Percentiles rank a stretch among this genome's conserved stretches.
These are phyloP conservation scores for Maudiozyma turicensis DNA, from an alignment of 805 yeast species.

Conservation along the genomic window DNA sequence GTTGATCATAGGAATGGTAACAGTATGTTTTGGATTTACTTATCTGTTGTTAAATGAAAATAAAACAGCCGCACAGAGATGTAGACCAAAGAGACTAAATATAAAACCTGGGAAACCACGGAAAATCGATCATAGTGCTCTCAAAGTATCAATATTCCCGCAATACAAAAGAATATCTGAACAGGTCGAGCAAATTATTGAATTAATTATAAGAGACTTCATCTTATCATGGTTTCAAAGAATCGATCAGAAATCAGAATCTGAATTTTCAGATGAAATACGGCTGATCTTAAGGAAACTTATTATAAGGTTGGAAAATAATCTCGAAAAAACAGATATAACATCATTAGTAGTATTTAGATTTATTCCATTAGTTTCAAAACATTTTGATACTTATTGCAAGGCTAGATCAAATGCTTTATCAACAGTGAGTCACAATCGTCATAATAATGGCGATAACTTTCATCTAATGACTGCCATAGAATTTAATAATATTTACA, in stretches of 20 bases:
- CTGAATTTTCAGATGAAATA: slow-evolving; percentile 34
- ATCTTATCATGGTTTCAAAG: slow-evolving; percentile 46
- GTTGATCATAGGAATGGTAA: not conserved
- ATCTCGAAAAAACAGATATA: slow-evolving; percentile 40
- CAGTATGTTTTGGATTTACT: not conserved
- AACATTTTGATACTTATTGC: slow-evolving; percentile 48
- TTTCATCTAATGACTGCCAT: slow-evolving; percentile 35
- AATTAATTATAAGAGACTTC: slow-evolving; percentile 43
- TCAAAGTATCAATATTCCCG: not conserved
- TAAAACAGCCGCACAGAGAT: not conserved
- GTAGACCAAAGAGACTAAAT: not conserved
- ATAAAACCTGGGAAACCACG: not conserved
- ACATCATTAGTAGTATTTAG: slow-evolving; percentile 48
- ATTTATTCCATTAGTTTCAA: slow-evolving; percentile 54
- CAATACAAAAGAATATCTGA: slow-evolving; percentile 27
- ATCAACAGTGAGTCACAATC: slow-evolving; percentile 14
- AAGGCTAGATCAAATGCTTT: slow-evolving; percentile 30
- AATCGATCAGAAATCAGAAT: slow-evolving; percentile 27
- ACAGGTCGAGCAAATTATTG: slow-evolving; percentile 36
- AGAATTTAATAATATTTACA: slow-evolving; percentile 30
- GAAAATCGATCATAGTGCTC: not conserved
- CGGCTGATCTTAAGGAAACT: slow-evolving; percentile 35
- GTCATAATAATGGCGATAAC: slow-evolving; percentile 28
- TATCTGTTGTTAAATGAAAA: not conserved
- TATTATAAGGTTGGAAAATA: slow-evolving; percentile 32